Evolutionary conservation across 768 basidiomycete species (phyloP), one percentile per base, ranked within the genome.

Genomic region (Leccinum olivaceopallidum): DNA sequence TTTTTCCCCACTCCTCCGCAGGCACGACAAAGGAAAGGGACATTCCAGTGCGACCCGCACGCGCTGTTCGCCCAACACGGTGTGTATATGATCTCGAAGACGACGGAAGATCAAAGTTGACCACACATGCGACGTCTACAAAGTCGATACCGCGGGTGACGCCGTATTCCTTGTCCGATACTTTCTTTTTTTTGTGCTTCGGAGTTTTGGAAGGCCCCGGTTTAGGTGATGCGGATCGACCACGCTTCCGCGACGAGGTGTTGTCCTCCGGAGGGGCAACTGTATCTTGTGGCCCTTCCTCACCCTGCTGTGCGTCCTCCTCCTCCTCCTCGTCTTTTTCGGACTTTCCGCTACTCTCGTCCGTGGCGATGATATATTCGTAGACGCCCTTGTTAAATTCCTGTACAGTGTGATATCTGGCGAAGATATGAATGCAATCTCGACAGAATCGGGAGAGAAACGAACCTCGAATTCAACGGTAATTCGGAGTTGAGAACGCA

Each of bases 361-460:
- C 96, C 10, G 95, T 96, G 1, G 97, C 97, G 57, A 99, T 97
- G 63, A 98, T 94, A 73, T 98, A 98, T 72, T 99, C 95, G 67
- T 98, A 98, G 8, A 97, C 93, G 3, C 97, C 97, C 67, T 93
- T 92, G 76, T 99, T 99, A 71, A 99, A 99, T 74, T 98, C 97
- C 67, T 99, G 95, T 2, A 99, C 97, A 2, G 90, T 89, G 69
- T 99, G 97, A 69, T 95, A 97, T 74, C 94, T 94, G 16, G 42
- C 20, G 2, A 5, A 7, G 28, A n/a, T 49, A 52, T 69, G 30
- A 68, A 64, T 24, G 1, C 44, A 22, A 10, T 55, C 22, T n/a
- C 12, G 6, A 13, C 3, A 54, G 20, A n/a, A 14, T 4, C 6
- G 6, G 12, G 24, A 34, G 4, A 34, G 1, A 13, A 32, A 48